Base-by-base conservation (phyloP, 2,329 filamentous ascomycete genomes). In the Aspergillus sp. region DNA sequence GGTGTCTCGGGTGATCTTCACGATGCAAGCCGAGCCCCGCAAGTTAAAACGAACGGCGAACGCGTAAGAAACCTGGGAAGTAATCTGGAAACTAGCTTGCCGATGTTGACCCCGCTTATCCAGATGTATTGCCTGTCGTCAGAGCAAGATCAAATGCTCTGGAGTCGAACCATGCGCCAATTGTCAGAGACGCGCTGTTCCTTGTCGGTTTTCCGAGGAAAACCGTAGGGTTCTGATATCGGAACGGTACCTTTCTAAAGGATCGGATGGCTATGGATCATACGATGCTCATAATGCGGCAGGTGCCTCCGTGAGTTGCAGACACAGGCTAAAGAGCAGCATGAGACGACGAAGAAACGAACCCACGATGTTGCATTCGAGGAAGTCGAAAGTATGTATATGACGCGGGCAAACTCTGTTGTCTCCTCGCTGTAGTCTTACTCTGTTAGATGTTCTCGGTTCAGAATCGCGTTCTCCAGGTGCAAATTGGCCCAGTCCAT, bases 71-170 rank as follows among this genome's bases (percentile, higher is more conserved):
- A 36, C n/a, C n/a, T 21, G 36, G 21, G n/a, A 27, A n/a, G 4
- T 17, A 11, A 5, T 5, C 5, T 48, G 4, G 23, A 7, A 19
- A 36, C 30, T 21, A 17, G 7, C 15, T 17, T 8, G 5, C 3
- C 19, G 15, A 19, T 13, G 17, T 15, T 48, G 19, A 27, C n/a
- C n/a, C 38, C 21, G 19, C 25, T 48, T 58, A 19, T 27, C 19
- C 38, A 67, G 65, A 32, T 67, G 64, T 39, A 39, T 64, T 23
- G 57, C 65, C 51, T 80, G 78, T 61, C 75, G 78, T 5, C 71
- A 72, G 58, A 76, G 76, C 60, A 79, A 80, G 64, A 77, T 79
- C 54, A 75, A 74, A 65, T 79, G 77, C 66, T 74, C 75, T 8
- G 77, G 76, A 21, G 58, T 66, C n/a, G 65, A 72, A 32, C 77